These are phyloP conservation scores for Coemansia sp. DNA, from an alignment of 192 early-diverging fungal genomes.

Conservation along the genomic window DNA sequence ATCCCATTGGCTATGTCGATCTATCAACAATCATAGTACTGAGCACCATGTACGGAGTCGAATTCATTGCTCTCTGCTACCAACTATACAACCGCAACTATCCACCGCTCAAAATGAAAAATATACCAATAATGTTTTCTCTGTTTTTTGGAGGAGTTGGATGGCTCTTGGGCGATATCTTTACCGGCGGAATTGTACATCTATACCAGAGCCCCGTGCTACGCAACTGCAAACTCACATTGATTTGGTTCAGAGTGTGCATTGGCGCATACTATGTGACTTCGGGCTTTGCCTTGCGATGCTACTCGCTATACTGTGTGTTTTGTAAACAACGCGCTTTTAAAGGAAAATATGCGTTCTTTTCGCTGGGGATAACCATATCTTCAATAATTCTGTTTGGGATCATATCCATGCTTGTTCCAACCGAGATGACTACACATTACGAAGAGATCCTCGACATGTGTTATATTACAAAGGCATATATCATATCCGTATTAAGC, in stretches of 20 bases:
- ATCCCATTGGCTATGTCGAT: conserved; percentile 42
- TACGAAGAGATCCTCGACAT: conserved; percentile 41
- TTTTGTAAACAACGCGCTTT: conserved; percentile 39
- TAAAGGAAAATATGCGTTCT: conserved; percentile 10
- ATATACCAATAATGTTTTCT: conserved; percentile 44
- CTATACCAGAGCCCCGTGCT: conserved; percentile 23
- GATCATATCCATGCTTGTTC: conserved; percentile 28
- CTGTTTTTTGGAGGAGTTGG: conserved; percentile 31
- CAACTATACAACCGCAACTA: conserved; percentile 42
- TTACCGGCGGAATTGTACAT: conserved; percentile 42
- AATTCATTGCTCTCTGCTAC: conserved; percentile 43
- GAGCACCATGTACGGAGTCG: conserved; percentile 35
- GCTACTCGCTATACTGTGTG: conserved; percentile 43
- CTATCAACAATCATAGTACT: conserved; percentile 43
- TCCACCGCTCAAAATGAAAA: conserved; percentile 42
- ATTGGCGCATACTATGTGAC: conserved; percentile 41
- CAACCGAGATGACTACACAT: conserved; percentile 21
- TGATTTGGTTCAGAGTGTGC: conserved; percentile 39
- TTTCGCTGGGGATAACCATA: conserved; percentile 13
- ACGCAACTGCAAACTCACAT: conserved; percentile 30
- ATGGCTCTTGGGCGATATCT: conserved; percentile 46
- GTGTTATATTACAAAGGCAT: conserved; percentile 23
- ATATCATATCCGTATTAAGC: conserved; percentile 15
- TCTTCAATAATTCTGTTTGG: conserved; percentile 29
- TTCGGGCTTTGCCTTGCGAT: conserved; percentile 35